Base-by-base conservation (phyloP, 2,329 filamentous ascomycete species). In the Diaporthe sp. region DNA sequence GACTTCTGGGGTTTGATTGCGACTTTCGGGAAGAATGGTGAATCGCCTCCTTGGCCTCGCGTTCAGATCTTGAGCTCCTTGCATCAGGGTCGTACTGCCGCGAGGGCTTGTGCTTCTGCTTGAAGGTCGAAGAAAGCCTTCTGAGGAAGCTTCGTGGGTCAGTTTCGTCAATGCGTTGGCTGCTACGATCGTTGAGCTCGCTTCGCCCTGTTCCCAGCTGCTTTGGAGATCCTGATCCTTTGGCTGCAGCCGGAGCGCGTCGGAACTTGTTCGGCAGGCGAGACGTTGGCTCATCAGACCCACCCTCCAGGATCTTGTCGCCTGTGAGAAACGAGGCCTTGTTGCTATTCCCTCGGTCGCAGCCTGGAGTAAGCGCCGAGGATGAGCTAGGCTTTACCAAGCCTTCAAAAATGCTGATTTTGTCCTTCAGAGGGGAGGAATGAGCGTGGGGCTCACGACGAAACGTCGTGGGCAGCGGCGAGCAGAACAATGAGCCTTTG, bases 401-500 rank as follows among this genome's bases (percentile, higher is more conserved):
- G 28, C 74, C 74, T 38, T 75, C 70, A 8, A 73, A 75, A 17
- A 75, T 73, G 45, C 70, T 70, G 38, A 75, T 40, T 9, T 60
- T 72, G 13, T 75, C 74, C 19, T 64, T 73, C 22, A 67, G 19
- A 6, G 45, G 15, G 13, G 54, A 52, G n/a, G 52, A 25, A 19
- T 25, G 17, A n/a, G 13, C n/a, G 2, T 40, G 17, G 6, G 45
- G n/a, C 8, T 70, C 64, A 19, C 64, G 74, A 13, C 74, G 71
- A 10, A 64, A 69, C 12, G 66, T 40, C 19, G 50, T 70, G 0
- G 71, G 38, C 9, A 73, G 45, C 25, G 67, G 55, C 12, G 55
- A 55, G 55, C 71, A 75, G 7, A 73, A n/a, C 6, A 70, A 45
- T n/a, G 50, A 69, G 7, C n/a, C 57, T 6, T 54, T 58, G 4